Evolutionary conservation across 371 early-diverging fungal genomes (phyloP), one percentile per base, ranked within the genome.

Genomic region (Enteropsectra breve): DNA sequence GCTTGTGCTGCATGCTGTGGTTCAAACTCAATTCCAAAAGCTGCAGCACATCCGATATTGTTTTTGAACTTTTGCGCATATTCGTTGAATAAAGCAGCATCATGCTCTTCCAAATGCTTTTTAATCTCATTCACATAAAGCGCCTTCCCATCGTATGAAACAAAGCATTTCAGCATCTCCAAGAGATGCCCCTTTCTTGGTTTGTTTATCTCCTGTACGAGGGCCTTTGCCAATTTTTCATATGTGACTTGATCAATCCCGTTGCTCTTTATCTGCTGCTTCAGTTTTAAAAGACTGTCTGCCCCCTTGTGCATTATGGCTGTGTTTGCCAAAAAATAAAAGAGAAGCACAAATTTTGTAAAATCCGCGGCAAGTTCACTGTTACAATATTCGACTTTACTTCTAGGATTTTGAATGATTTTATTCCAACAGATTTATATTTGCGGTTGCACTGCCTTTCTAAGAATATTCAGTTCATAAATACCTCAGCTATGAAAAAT

Each of bases 101-200:
- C 48, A 48, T 69, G 21, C 28, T 56, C 50, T 43, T 55, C 21
- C 6, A 69, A 49, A 61, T 52, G 63, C 4, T 49, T 61, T 40
- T 37, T 69, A 18, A 69, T 56, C 32, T 69, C 69, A 36, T 69
- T 69, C 34, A 69, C 46, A 45, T 69, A 69, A 4, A 69, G 18
- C 24, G 55, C 63, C n/a, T 69, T 55, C 29, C 37, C 34, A 6
- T 48, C 21, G 1, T 34, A 38, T 13, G 46, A 45, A 40, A 61
- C 29, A 6, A 61, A 48, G 18, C 18, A 18, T 40, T 40, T 40
- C 40, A 40, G 18, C 11, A 40, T 11, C 11, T 18, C 18, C 40
- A 40, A 40, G 18, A 40, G 40, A 40, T 40, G 18, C 11, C 11
- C 11, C 11, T n/a, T n/a, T n/a, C 11, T 11, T 40, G 40, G 40